Evolutionary conservation across 2,329 filamentous ascomycete genomes (phyloP), one percentile per base, ranked within the genome.

Genomic region (Colletotrichum sidae): DNA sequence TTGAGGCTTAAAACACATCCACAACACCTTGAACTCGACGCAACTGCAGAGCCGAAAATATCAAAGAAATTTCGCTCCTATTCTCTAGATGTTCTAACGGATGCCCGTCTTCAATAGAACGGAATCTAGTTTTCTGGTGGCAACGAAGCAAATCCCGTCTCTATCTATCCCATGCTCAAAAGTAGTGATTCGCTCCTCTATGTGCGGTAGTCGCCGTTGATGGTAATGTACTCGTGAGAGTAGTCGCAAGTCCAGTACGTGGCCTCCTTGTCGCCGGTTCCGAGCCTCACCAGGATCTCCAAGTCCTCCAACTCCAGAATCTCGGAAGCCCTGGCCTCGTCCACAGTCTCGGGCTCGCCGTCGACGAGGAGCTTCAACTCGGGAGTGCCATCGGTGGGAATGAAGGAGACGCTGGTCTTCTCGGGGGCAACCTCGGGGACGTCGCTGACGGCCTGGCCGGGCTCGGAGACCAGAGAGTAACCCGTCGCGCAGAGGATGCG

Each of bases 401-500:
- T 79, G 75, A 96, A 95, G 7, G 90, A 92, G 33, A 96, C 92
- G 70, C 84, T 93, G 1, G 92, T 95, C 74, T 86, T 86, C 69
- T 90, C 86, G 1, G 91, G 90, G 0, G 86, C 79, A 56, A 96
- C 86, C 50, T 88, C 87, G 1, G 84, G 81, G 1, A 91, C 88
- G 1, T 90, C 87, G 63, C 84, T 86, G 44, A 81, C 76, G n/a
- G 82, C 79, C 71, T 83, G 77, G 2, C 85, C 86, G 0, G 86
- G 87, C 69, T 87, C 86, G 2, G 84, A 86, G 67, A 90, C 83
- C 51, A 88, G 80, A 12, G 88, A 83, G 76, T 98, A 98, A 3
- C 96, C 96, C 5, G 94, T 94, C 1, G 96, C 95, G 77, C 96
- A 98, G 35, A 98, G 86, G 68, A 99, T 97, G 59, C 96, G 93